Percentiles rank a stretch among this genome's conserved stretches.
These are phyloP conservation scores for Aspergillus candidus DNA, from an alignment of 2,329 filamentous ascomycete genomes.

Conservation along the genomic window DNA sequence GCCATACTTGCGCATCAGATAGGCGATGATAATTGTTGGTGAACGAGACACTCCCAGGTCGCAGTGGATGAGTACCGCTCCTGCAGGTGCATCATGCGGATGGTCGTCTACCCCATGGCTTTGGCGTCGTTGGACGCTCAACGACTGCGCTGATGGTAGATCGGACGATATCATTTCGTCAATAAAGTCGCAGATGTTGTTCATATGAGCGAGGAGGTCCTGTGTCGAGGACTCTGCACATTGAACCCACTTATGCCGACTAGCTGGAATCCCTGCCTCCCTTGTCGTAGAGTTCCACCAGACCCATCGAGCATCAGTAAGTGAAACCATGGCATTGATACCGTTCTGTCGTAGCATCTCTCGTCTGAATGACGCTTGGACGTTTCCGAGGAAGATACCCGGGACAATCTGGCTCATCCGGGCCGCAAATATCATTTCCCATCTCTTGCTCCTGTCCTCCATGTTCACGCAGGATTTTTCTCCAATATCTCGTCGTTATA, in stretches of 20 bases:
- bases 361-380: constrained; percentile 16
- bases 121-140: background rate
- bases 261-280: constrained; percentile 17
- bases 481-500: no score
- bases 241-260: constrained; percentile 23
- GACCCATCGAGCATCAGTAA: constrained; percentile 18
- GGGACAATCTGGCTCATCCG: constrained; percentile 21
- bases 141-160: constrained; percentile 6
- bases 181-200: constrained; percentile 22
- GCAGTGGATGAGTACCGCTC: constrained; percentile 21
- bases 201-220: constrained; percentile 23
- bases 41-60: constrained; percentile 25
- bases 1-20: constrained; percentile 24
- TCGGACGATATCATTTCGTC: constrained; percentile 17
- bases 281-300: constrained; percentile 17
- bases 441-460: constrained; percentile 14
- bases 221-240: constrained; percentile 25
- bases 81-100: background rate
- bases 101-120: background rate
- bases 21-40: constrained; percentile 23
- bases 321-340: constrained; percentile 20
- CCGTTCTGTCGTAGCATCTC: constrained; percentile 17
- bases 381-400: constrained; percentile 22
- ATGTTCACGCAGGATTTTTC: no score
- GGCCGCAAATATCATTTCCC: constrained; percentile 12